These are phyloP conservation scores for Trypanosoma melophagium DNA, from an alignment of 208 protist species.

Conservation along the genomic window DNA sequence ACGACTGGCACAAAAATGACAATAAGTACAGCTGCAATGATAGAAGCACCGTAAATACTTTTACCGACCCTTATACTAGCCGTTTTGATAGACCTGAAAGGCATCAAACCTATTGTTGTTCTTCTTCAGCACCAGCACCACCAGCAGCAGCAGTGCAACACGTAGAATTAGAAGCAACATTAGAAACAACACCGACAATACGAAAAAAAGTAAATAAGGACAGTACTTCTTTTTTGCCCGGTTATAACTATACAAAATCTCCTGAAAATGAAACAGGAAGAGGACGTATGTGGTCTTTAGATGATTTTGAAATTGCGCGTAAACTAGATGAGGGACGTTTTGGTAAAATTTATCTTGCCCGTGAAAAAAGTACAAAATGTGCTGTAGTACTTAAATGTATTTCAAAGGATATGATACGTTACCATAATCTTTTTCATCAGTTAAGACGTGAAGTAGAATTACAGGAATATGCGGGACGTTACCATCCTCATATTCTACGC, in stretches of 20 bases:
- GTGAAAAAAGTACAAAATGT: constrained; percentile 43
- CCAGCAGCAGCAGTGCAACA: no score
- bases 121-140: no score
- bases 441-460: constrained; percentile 96
- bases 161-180: no score
- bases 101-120: no score
- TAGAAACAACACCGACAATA: no score
- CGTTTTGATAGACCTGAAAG: no score
- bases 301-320: constrained; percentile 54
- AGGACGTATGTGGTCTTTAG: constrained; percentile 36
- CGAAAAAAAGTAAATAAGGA: no score
- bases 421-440: constrained; percentile 79
- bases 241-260: no score
- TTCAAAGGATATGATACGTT: constrained; percentile 40
- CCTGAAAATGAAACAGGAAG: not conserved
- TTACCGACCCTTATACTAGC: no score
- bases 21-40: not conserved
- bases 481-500: constrained; percentile 94
- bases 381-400: constrained; percentile 61
- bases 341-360: constrained; percentile 48
- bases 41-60: not conserved
- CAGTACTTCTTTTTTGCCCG: no score
- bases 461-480: constrained; percentile 83
- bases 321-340: constrained; percentile 41
- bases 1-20: constrained; percentile 12